Evolutionary conservation across 208 protist genomes (phyloP).

Genomic region (Leishmania guyanensis): DNA sequence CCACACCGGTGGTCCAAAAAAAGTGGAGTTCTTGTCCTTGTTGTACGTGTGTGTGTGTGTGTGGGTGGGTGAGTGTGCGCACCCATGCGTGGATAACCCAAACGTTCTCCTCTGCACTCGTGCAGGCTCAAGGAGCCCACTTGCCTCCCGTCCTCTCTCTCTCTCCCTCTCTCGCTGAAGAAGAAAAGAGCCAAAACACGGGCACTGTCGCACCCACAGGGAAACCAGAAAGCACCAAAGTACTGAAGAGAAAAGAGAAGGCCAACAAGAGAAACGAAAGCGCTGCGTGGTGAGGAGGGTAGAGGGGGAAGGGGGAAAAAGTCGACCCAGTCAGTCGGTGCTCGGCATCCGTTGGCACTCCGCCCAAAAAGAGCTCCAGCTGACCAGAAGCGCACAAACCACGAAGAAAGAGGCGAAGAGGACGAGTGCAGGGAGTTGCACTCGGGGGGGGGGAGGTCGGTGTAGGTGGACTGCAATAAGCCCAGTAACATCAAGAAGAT

Average conservation of each 20-base stretch:
- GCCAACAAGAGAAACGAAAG: slow-evolving; percentile 9
- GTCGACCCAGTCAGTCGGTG: neutral
- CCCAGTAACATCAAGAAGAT: neutral
- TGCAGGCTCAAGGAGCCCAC: neutral
- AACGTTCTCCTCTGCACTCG: neutral
- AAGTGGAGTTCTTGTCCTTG: neutral
- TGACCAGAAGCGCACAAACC: neutral
- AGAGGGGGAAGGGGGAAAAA: neutral
- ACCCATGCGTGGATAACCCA: neutral
- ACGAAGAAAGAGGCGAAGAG: neutral
- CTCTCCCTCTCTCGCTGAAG: neutral
- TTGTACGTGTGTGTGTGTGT: neutral
- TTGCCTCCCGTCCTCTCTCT: neutral
- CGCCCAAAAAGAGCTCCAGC: neutral
- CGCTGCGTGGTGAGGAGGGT: neutral
- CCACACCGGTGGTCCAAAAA: neutral
- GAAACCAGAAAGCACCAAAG: slow-evolving; percentile 4
- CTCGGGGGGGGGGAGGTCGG: neutral
- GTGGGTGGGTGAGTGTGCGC: slow-evolving; percentile 3
- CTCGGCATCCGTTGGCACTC: neutral
- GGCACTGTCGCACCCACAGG: neutral
- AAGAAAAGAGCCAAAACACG: neutral
- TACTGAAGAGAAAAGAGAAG: slow-evolving; percentile 2
- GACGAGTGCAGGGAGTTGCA: neutral
- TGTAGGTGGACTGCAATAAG: neutral